Percentiles rank a stretch among this genome's conserved stretches.
phyloP scores from a whole-genome alignment of 495 filamentous ascomycete species.

The Xylaria curta region DNA sequence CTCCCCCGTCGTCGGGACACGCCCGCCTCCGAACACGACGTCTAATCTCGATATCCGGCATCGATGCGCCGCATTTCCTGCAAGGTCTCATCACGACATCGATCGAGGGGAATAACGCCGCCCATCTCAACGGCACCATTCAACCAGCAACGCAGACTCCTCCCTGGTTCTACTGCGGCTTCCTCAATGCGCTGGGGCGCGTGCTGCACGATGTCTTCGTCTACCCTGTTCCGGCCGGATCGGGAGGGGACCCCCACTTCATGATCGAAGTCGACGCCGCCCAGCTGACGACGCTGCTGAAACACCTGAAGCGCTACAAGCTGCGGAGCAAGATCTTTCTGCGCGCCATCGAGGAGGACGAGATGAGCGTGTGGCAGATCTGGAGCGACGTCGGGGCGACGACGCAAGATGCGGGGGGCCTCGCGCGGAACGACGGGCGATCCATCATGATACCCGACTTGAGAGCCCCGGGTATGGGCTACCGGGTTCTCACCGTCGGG shows the following conservation, averaged over 20 bases:
- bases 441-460: constrained; percentile 61
- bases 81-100: constrained; percentile 86
- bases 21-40: constrained; percentile 70
- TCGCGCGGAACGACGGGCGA: neutral
- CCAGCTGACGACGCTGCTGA: constrained; percentile 64
- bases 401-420: neutral
- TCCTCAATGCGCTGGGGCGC: constrained; percentile 84
- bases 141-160: constrained; percentile 34
- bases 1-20: constrained; percentile 53
- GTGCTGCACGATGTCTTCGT: constrained; percentile 90
- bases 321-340: constrained; percentile 77
- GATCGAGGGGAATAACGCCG: constrained; percentile 53
- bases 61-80: constrained; percentile 80
- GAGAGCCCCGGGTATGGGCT: constrained; percentile 73
- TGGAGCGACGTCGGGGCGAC: constrained; percentile 57
- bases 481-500: constrained; percentile 54
- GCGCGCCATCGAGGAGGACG: constrained; percentile 65
- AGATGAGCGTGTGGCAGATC: constrained; percentile 68
- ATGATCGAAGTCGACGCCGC: constrained; percentile 80
- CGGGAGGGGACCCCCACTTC: constrained; percentile 53
- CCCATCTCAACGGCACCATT: constrained; percentile 17
- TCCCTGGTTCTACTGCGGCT: constrained; percentile 73
- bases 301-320: constrained; percentile 82
- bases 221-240: constrained; percentile 63
- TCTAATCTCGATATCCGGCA: constrained; percentile 78